Base-by-base conservation (phyloP, 257 asterid species). In the Fraxinus quadrangulata region DNA sequence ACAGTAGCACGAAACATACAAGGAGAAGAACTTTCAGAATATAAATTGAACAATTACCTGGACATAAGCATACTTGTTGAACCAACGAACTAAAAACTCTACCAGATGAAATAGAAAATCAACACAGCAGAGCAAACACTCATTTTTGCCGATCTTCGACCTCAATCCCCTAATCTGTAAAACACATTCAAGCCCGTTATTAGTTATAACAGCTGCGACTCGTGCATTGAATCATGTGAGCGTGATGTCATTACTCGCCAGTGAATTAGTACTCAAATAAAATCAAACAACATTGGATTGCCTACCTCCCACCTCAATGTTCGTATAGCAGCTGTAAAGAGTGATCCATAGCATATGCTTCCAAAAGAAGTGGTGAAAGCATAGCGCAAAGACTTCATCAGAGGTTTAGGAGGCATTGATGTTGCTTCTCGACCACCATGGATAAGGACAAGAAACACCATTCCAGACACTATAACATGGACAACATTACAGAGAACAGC, bases 291-390 rank as follows among this genome's bases (percentile, higher is more conserved):
- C 77, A 67, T 72, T 65, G 81, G 67, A 47, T 77, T 14, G 40
- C 85, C 73, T 77, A 95, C 99, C 98, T 95, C 90, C 99, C 99
- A 95, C 72, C 99, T 93, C 67, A 95, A 81, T 74, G 97, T 89
- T 81, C 99, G 88, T 68, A 95, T 93, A 76, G 97, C 97, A 79
- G 97, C 99, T 63, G 99, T 95, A 89, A 95, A 95, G 72, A 95
- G 97, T 30, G 99, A 95, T 72, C 99, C 99, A 78, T 95, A 95
- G 84, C 99, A 95, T 77, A 95, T 95, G 89, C 99, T 95, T 66
- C 99, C 99, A 80, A 95, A 92, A 36, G 99, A 95, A 77, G 97
- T 90, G 37, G 99, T 93, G 63, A 95, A 74, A 63, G 99, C 96
- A 83, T 86, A 88, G 56, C 85, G 84, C 86, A 93, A 79, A 34